A percentile compares a stretch with the other conserved stretches of the same genome.
These are phyloP conservation scores for Fusarium falciforme DNA, from an alignment of 2,329 filamentous ascomycete genomes.

Conservation along the genomic window DNA sequence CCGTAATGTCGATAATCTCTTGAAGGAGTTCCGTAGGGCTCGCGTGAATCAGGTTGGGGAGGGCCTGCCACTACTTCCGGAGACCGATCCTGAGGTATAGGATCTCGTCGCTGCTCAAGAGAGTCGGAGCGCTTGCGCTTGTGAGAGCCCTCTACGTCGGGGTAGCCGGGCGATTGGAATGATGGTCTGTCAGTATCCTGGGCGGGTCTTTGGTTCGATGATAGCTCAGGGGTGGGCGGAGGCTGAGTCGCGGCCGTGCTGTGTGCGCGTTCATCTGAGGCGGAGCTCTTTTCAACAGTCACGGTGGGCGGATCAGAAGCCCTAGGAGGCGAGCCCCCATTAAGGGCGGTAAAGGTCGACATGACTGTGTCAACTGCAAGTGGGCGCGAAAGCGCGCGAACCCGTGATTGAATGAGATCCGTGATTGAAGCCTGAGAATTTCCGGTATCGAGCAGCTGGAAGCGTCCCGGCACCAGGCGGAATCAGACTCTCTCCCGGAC, in stretches of 20 bases:
- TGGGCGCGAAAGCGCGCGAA: not conserved
- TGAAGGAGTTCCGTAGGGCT: slow-evolving; percentile 56
- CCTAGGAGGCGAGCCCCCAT: slow-evolving; percentile 60
- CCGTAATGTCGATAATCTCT: slow-evolving; percentile 59
- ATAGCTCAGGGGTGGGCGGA: slow-evolving; percentile 43
- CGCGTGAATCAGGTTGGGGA: slow-evolving; percentile 53
- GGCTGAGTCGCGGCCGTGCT: slow-evolving; percentile 39
- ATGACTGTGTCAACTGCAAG: slow-evolving; percentile 46
- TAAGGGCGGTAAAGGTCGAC: slow-evolving; percentile 65
- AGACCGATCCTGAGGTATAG: slow-evolving; percentile 47
- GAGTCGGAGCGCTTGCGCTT: slow-evolving; percentile 80
- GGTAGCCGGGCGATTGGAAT: slow-evolving; percentile 54
- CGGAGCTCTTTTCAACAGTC: slow-evolving; percentile 45
- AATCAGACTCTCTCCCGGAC: slow-evolving; percentile 24
- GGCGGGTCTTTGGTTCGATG: slow-evolving; percentile 52
- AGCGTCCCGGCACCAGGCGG: slow-evolving; percentile 9
- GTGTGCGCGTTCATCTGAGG: slow-evolving; percentile 49
- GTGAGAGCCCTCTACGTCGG: slow-evolving; percentile 62
- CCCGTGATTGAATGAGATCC: not conserved
- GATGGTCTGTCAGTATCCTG: slow-evolving; percentile 55
- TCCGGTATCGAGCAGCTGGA: not conserved
- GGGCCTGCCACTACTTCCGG: slow-evolving; percentile 47
- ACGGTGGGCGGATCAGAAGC: slow-evolving; percentile 50
- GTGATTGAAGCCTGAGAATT: slow-evolving; percentile 7
- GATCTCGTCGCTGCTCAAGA: slow-evolving; percentile 59